Evolutionary conservation across 1,284 basidiomycete genomes (phyloP).

Genomic region (Ceratobasidium sp.): DNA sequence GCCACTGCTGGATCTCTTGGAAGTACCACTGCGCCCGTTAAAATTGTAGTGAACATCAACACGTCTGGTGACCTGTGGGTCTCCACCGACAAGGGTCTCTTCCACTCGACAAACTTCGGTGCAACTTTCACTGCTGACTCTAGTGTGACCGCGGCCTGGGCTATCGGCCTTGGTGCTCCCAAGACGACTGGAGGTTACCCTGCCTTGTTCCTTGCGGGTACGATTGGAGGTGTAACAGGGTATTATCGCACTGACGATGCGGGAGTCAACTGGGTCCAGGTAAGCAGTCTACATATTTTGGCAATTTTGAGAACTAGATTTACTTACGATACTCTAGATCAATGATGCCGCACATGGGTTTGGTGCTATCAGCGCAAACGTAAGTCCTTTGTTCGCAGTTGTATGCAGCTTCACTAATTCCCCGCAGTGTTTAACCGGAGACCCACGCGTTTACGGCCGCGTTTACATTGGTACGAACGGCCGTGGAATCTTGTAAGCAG

Average conservation of each 20-base stretch:
- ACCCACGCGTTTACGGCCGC: slow-evolving; percentile 48
- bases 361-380: slow-evolving; percentile 62
- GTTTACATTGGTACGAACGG: slow-evolving; percentile 74
- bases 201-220: slow-evolving; percentile 66
- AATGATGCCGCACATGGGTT: slow-evolving; percentile 71
- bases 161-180: slow-evolving; percentile 67
- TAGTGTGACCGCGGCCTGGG: slow-evolving; percentile 65
- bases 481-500: slow-evolving; percentile 63
- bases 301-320: not conserved
- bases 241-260: slow-evolving; percentile 69
- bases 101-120: slow-evolving; percentile 68
- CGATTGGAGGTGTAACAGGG: slow-evolving; percentile 60
- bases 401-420: slow-evolving; percentile 54
- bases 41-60: slow-evolving; percentile 65
- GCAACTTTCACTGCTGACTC: slow-evolving; percentile 62
- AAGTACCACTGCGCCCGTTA: slow-evolving; percentile 61
- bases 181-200: slow-evolving; percentile 63
- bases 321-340: slow-evolving; percentile 54
- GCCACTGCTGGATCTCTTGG: slow-evolving; percentile 58
- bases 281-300: not conserved
- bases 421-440: slow-evolving; percentile 13
- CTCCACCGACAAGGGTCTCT: slow-evolving; percentile 67
- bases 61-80: slow-evolving; percentile 69
- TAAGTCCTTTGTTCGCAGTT: slow-evolving; percentile 58
- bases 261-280: slow-evolving; percentile 65